Base-by-base conservation (phyloP, 2,329 filamentous ascomycete species). In the Lachnum nothofagi region DNA sequence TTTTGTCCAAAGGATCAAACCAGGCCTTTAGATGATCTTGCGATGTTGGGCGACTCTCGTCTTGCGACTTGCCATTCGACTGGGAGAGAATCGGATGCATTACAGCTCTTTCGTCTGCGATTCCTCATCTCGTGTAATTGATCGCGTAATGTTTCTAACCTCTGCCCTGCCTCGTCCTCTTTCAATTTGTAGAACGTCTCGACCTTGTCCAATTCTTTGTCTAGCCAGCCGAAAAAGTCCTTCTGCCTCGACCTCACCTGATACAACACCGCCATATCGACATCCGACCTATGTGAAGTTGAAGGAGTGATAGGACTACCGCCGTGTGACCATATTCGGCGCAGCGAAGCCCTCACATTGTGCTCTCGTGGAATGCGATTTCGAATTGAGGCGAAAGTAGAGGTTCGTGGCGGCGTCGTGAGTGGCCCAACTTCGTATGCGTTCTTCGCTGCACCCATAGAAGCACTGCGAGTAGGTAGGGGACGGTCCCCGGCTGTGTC, bases 111-210 rank as follows among this genome's bases (percentile, higher is more conserved):
- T n/a, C n/a, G n/a, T n/a, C n/a, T n/a, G 12, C 86, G 80, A 65
- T 94, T 89, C 38, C 90, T 80, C 89, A 97, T 95, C 60, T 94
- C 86, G 63, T 95, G 91, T 25, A 98, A 75, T 65, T 98, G 93
- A 44, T 90, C 82, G 35, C 87, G 80, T 40, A 98, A 73, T 3
- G 85, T 67, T 0, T 73, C 71, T 20, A 96, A 71, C 2, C 91
- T 80, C 46, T 83, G 72, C 0, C 82, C 85, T 0, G 91, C 88
- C 64, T 96, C 88, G 23, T 87, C 78, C 64, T 98, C 93, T 64
- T 96, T 96, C 57, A 80, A 72, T 59, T 80, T 83, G 72, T 97
- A 97, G 63, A 98, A 98, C 0, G 74, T 70, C 64, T 98, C 91
- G 9, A 98, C 88, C 69, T 97, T 98, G n/a, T 83, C 76, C 12